Evolutionary conservation across 495 filamentous ascomycete species (phyloP), one percentile per base, ranked within the genome.

Genomic region (Jackrogersella minutella): DNA sequence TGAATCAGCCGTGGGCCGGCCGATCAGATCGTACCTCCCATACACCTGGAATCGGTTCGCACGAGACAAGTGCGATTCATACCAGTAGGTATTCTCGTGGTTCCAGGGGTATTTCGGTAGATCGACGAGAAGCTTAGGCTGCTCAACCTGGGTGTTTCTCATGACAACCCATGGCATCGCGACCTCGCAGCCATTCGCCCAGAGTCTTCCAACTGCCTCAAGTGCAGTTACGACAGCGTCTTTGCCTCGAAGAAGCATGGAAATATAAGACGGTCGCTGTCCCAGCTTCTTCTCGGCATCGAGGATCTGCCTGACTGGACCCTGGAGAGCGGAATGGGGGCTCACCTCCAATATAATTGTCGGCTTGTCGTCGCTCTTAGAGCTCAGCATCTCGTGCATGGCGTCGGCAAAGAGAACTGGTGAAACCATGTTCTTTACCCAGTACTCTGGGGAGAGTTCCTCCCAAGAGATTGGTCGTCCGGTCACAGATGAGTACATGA

Each of bases 281-380:
- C 26, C 57, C 24, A 59, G 51, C 11, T 64, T 59, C 33, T 77
- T 49, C 28, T 61, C 65, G 19, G 43, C 39, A 19, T 72, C 68
- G 22, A 85, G 54, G 31, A 82, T 86, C 59, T 87, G 77, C 19
- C 74, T 74, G n/a, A 86, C 43, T 0, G 86, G 84, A 0, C 78
- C 80, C 53, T 81, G 75, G 0, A 90, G 74, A 0, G 86, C 65
- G 3, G 73, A 63, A 30, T 72, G 73, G 1, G 74, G 73, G 24
- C 73, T 68, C n/a, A 75, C 22, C 41, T 76, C 74, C 4, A 76
- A 17, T 2, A 71, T 54, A 22, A 62, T 34, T 37, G 39, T 65
- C 19, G 57, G 54, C 34, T 44, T 63, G 4, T 44, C 49, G 5
- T 11, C 40, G 28, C 13, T 33, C 43, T 63, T 47, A 3, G 39